Conservation (phyloP, 305 asterid species). For the Solanum hybrid region DNA sequence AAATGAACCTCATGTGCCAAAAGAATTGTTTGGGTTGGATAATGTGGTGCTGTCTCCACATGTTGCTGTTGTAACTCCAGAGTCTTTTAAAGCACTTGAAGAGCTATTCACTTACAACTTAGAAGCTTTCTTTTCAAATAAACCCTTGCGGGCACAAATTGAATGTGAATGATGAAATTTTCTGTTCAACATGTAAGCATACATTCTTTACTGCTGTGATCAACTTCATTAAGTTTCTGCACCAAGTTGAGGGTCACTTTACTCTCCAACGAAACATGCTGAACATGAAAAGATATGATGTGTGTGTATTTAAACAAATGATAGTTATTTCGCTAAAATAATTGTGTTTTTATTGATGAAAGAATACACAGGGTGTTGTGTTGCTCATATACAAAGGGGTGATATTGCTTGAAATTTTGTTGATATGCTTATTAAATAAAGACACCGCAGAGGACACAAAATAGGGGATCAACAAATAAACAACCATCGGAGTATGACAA, state of each 20-base stretch:
- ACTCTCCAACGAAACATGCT: neutral
- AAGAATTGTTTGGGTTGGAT: conserved; percentile 35
- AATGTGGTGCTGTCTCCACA: conserved; percentile 63
- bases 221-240: neutral
- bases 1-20: conserved; percentile 51
- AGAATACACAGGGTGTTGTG: neutral
- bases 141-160: conserved; percentile 30
- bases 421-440: neutral
- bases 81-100: conserved; percentile 19
- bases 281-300: neutral
- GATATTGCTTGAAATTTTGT: neutral
- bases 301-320: too few relatives aligned
- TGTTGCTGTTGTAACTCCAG: conserved; percentile 27
- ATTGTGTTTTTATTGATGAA: neutral
- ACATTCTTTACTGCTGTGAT: neutral
- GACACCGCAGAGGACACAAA: neutral
- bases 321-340: neutral
- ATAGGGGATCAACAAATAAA: neutral
- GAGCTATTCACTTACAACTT: conserved; percentile 25
- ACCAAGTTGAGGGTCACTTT: neutral
- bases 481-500: neutral
- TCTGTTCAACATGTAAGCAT: neutral
- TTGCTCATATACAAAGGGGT: neutral
- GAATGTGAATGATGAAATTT: conserved; percentile 5
- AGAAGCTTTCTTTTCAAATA: conserved; percentile 40